These are phyloP conservation scores for Dacryopinax spathularia DNA, from an alignment of 768 basidiomycete species.

Conservation along the genomic window DNA sequence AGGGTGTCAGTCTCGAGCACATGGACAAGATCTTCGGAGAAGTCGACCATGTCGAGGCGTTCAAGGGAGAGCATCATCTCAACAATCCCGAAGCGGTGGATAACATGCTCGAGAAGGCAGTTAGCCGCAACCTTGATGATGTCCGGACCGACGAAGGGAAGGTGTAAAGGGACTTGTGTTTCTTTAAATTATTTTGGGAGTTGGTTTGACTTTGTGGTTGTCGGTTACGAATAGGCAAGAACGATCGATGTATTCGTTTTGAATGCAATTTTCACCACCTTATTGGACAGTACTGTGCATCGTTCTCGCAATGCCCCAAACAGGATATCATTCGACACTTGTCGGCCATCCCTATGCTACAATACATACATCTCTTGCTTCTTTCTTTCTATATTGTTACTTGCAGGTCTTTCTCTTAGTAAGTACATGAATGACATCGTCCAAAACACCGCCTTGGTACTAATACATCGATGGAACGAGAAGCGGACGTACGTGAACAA, in stretches of 20 bases:
- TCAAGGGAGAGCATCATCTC: background rate
- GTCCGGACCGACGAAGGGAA: background rate
- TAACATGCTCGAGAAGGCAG: background rate
- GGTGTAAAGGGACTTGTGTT: background rate
- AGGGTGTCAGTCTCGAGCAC: background rate
- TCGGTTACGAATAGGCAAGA: too few species aligned
- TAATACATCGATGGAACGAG: background rate
- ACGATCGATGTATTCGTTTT: too few species aligned
- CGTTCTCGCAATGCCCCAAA: too few species aligned
- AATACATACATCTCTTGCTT: background rate
- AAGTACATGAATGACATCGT: slow-evolving; percentile 1
- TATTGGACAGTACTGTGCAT: too few species aligned
- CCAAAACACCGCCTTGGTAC: background rate
- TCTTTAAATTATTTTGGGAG: too few species aligned
- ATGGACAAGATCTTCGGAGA: slow-evolving; percentile 1
- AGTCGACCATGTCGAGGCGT: background rate
- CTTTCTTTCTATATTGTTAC: background rate
- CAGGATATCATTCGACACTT: background rate
- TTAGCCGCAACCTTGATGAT: background rate
- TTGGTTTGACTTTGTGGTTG: too few species aligned
- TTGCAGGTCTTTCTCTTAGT: background rate
- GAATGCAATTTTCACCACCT: too few species aligned
- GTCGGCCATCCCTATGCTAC: background rate
- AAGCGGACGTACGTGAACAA: background rate
- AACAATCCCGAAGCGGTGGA: background rate